These are phyloP conservation scores for Candida sojae DNA, from an alignment of 1,139 yeast genomes.

Conservation along the genomic window DNA sequence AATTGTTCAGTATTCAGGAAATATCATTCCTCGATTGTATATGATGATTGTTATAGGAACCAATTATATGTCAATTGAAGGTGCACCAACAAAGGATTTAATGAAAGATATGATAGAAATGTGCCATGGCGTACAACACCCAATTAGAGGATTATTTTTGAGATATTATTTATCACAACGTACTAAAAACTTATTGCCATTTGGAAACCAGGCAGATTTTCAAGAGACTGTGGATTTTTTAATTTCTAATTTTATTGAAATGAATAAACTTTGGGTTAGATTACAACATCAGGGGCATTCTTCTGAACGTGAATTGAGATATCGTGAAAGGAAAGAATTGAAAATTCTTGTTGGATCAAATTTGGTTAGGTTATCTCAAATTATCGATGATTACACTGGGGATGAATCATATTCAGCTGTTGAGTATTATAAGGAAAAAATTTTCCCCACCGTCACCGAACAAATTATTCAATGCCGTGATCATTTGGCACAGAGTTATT, in stretches of 20 bases:
- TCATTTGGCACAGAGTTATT: constrained; percentile 86
- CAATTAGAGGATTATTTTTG: constrained; percentile 84
- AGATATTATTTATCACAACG: constrained; percentile 87
- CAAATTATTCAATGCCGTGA: constrained; percentile 94
- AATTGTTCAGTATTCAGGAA: constrained; percentile 92
- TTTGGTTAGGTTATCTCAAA: constrained; percentile 82
- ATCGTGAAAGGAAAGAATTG: constrained; percentile 80
- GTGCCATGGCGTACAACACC: constrained; percentile 98
- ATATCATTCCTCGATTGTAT: constrained; percentile 87
- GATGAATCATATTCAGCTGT: constrained; percentile 44
- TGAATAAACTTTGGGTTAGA: constrained; percentile 97
- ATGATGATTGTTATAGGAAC: constrained; percentile 96
- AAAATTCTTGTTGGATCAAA: constrained; percentile 93
- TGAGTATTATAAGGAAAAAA: constrained; percentile 57
- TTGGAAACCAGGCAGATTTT: constrained; percentile 45
- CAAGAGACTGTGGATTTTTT: constrained; percentile 72
- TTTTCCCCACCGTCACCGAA: constrained; percentile 81
- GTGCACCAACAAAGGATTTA: constrained; percentile 82
- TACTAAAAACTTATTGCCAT: constrained; percentile 70
- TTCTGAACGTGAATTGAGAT: constrained; percentile 73
- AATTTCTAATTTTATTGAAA: constrained; percentile 86
- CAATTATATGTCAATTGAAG: constrained; percentile 75
- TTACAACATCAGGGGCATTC: constrained; percentile 95
- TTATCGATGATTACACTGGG: constrained; percentile 67
- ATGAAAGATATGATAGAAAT: constrained; percentile 97